These are phyloP conservation scores for Coprinopsis cinerea DNA, from an alignment of 768 basidiomycete genomes.

Conservation along the genomic window DNA sequence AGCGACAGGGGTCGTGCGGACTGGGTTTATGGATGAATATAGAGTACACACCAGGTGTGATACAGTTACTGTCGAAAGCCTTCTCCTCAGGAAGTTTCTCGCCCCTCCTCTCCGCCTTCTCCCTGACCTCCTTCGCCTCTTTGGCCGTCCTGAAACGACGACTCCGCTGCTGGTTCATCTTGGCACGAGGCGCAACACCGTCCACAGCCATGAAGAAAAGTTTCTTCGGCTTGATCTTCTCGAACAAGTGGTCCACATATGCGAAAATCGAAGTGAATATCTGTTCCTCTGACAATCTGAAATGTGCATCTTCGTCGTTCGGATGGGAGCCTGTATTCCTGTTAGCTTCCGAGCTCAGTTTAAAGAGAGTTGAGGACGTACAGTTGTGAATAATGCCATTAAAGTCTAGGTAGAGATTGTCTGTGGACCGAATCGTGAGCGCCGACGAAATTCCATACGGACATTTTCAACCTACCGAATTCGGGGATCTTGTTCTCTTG, in stretches of 20 bases:
- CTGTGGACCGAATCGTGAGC: too few relatives aligned
- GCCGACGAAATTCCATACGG: too few relatives aligned
- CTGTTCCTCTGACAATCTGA: conserved; percentile 92
- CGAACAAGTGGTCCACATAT: conserved; percentile 95
- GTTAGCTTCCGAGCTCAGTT: not conserved
- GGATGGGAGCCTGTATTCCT: conserved; percentile 73
- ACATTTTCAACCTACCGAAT: conserved; percentile 59
- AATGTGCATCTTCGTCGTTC: conserved; percentile 93
- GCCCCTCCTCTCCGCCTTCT: conserved; percentile 83
- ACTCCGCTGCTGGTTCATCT: conserved; percentile 98
- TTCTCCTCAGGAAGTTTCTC: conserved; percentile 90
- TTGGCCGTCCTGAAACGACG: conserved; percentile 91
- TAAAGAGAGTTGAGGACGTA: conserved; percentile 19
- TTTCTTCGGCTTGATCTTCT: conserved; percentile 96
- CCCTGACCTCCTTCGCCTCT: conserved; percentile 81
- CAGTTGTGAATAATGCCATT: conserved; percentile 91
- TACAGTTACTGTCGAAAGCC: conserved; percentile 98
- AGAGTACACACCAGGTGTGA: conserved; percentile 77
- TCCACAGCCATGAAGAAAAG: conserved; percentile 99
- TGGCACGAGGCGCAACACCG: conserved; percentile 93
- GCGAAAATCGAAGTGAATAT: conserved; percentile 96
- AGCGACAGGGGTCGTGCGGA: too few relatives aligned
- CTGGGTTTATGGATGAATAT: not conserved
- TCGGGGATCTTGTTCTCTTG: conserved; percentile 99
- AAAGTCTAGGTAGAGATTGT: conserved; percentile 91